These are phyloP conservation scores for Paragyromitra xinjiangensis DNA, from an alignment of 495 filamentous ascomycete species.

Conservation along the genomic window DNA sequence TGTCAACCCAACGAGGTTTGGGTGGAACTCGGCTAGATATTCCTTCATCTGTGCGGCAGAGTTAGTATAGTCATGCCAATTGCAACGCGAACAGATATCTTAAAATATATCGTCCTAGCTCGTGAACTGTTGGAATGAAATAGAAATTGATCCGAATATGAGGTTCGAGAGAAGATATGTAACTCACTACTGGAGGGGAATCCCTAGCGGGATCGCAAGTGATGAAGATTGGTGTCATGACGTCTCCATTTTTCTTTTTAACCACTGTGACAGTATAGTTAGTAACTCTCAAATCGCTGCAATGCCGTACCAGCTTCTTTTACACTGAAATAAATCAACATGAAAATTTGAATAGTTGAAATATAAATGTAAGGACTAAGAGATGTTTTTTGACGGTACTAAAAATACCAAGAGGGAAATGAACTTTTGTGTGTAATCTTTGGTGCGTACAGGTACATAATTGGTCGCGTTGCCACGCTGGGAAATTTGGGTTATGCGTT, in stretches of 20 bases:
- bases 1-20: slow-evolving; percentile 85
- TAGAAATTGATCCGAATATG: background rate
- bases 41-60: slow-evolving; percentile 65
- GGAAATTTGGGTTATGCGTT: background rate
- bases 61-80: slow-evolving; percentile 16
- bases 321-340: background rate
- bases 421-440: background rate
- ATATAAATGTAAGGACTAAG: background rate
- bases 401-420: background rate
- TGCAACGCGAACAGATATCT: background rate
- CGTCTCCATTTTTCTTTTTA: slow-evolving; percentile 56
- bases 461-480: background rate
- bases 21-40: slow-evolving; percentile 92
- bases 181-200: slow-evolving; percentile 72
- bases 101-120: background rate
- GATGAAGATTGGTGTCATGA: slow-evolving; percentile 77
- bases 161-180: background rate
- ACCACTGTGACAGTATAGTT: slow-evolving; percentile 56
- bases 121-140: background rate
- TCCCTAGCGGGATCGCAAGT: slow-evolving; percentile 95
- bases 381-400: background rate
- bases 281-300: background rate
- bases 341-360: background rate
- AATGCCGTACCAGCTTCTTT: background rate
- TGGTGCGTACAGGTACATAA: background rate